Conservation (phyloP, 169 alveolate genomes). For the Eimeria acervulina region DNA sequence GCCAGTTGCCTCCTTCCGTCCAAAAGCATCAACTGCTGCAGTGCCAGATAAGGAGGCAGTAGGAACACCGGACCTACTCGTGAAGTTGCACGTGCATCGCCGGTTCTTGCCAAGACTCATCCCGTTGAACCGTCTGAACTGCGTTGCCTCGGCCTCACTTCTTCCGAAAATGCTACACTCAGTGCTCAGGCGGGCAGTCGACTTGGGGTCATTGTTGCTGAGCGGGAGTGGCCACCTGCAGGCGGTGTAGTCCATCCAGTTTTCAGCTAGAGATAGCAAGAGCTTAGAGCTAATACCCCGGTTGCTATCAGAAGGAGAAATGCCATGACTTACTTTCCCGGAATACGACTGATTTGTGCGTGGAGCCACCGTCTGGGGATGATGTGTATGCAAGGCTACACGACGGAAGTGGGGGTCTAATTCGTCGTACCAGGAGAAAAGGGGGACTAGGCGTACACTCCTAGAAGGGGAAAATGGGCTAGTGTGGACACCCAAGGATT, state of each 20-base stretch:
- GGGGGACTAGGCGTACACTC: slow-evolving; percentile 63
- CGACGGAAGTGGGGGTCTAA: slow-evolving; percentile 73
- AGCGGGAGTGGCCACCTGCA: slow-evolving; percentile 76
- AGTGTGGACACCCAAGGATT: slow-evolving; percentile 60
- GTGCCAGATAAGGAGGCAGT: not conserved
- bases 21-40: not conserved
- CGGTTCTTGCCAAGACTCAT: slow-evolving; percentile 6
- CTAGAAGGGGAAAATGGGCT: slow-evolving; percentile 54
- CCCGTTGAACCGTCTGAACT: slow-evolving; percentile 37
- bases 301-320: not conserved
- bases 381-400: slow-evolving; percentile 2
- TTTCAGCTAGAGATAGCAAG: slow-evolving; percentile 56
- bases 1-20: not conserved
- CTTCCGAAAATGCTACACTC: not conserved
- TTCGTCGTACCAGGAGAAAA: slow-evolving; percentile 72
- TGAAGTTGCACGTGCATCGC: not conserved
- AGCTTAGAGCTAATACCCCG: not conserved
- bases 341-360: not conserved
- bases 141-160: not conserved
- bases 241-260: slow-evolving; percentile 78
- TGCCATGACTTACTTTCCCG: not conserved
- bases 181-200: slow-evolving; percentile 8
- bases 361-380: not conserved
- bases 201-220: slow-evolving; percentile 62
- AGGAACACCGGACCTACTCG: not conserved